phyloP scores from a whole-genome alignment of 148 eudicot species.

The Talinum fruticosum region DNA sequence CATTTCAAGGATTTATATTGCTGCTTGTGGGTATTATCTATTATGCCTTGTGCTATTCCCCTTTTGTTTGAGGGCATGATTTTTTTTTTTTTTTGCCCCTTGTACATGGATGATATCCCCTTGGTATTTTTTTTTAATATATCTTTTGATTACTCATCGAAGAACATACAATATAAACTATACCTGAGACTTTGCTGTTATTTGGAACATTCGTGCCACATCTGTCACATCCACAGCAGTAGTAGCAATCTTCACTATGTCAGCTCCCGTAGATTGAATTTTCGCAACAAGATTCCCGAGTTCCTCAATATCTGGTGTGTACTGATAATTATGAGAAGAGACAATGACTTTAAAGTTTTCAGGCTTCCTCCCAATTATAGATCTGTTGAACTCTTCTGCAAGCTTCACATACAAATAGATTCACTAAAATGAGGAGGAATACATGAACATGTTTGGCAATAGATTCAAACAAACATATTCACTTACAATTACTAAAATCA shows the following conservation, averaged over 20 bases:
- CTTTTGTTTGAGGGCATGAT: too few species aligned
- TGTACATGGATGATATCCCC: too few species aligned
- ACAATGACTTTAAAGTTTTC: constrained; percentile 50
- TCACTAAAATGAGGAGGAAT: not conserved
- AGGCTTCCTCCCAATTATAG: constrained; percentile 36
- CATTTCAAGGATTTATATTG: too few species aligned
- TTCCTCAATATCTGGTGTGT: constrained; percentile 38
- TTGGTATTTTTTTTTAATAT: too few species aligned
- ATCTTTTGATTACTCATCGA: too few species aligned
- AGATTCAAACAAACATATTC: not conserved
- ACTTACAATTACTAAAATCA: not conserved
- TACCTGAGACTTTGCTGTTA: constrained; percentile 48
- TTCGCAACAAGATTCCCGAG: constrained; percentile 41
- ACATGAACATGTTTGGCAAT: not conserved
- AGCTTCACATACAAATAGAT: constrained; percentile 24
- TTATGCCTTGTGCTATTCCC: too few species aligned
- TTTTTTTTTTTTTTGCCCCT: too few species aligned
- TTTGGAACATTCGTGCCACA: constrained; percentile 30
- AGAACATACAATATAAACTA: not conserved
- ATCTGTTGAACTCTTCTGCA: constrained; percentile 36
- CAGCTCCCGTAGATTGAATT: constrained; percentile 56
- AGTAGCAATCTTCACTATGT: constrained; percentile 38
- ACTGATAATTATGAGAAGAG: constrained; percentile 44
- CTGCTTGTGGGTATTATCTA: too few species aligned
- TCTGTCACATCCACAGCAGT: constrained; percentile 32